Evolutionary conservation across 2,329 filamentous ascomycete genomes (phyloP).

Genomic region (Fusarium praegraminearum): DNA sequence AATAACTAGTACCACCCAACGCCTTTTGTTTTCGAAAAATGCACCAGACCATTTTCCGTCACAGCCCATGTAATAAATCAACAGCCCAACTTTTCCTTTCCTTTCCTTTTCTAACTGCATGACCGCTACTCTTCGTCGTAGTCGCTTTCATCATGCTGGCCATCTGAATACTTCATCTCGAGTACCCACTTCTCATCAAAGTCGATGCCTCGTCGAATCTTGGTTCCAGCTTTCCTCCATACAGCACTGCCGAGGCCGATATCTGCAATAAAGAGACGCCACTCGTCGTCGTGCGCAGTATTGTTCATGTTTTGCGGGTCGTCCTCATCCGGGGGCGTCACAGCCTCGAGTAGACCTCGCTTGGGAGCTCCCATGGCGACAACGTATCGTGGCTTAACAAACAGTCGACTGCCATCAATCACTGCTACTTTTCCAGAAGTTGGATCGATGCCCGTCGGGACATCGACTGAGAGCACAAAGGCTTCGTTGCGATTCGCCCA

Average conservation of each 20-base stretch:
- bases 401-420: slow-evolving; percentile 81
- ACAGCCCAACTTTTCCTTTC: slow-evolving; percentile 38
- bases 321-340: slow-evolving; percentile 65
- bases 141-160: slow-evolving; percentile 47
- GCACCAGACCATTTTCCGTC: slow-evolving; percentile 19
- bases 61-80: slow-evolving; percentile 31
- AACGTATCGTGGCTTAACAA: slow-evolving; percentile 84
- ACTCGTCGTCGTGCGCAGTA: slow-evolving; percentile 66
- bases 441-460: slow-evolving; percentile 89
- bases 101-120: not conserved
- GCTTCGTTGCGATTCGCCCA: slow-evolving; percentile 93
- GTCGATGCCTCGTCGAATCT: slow-evolving; percentile 84
- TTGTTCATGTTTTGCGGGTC: slow-evolving; percentile 49
- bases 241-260: slow-evolving; percentile 85
- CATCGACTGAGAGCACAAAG: slow-evolving; percentile 86
- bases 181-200: slow-evolving; percentile 91
- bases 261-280: slow-evolving; percentile 87
- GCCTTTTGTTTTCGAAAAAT: slow-evolving; percentile 28
- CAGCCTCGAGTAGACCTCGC: slow-evolving; percentile 81
- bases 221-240: slow-evolving; percentile 86
- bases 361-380: slow-evolving; percentile 90
- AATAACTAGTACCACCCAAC: slow-evolving; percentile 32
- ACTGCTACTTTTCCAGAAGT: slow-evolving; percentile 74
- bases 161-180: slow-evolving; percentile 68
- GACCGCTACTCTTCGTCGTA: slow-evolving; percentile 37